Percentiles rank a stretch among this genome's conserved stretches.
phyloP scores from a whole-genome alignment of 2,329 filamentous ascomycete species.

The Neonectria faginata region DNA sequence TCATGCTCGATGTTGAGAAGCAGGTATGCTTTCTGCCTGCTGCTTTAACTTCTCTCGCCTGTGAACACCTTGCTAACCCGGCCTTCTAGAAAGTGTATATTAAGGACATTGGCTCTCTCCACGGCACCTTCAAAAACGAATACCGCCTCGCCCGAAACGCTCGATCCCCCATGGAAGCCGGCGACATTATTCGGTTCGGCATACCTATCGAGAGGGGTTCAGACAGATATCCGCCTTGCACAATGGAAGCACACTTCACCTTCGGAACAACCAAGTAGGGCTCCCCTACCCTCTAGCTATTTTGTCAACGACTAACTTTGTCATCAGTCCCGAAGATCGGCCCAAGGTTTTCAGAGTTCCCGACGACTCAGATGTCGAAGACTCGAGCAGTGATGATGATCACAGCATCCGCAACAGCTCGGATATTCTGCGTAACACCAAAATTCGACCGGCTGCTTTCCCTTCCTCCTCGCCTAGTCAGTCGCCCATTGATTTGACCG shows the following conservation, averaged over 20 bases:
- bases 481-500: constrained; percentile 40
- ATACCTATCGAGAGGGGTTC: constrained; percentile 50
- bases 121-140: constrained; percentile 63
- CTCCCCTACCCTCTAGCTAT: not conserved
- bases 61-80: constrained; percentile 35
- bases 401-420: constrained; percentile 42
- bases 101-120: constrained; percentile 62
- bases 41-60: constrained; percentile 3
- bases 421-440: constrained; percentile 45
- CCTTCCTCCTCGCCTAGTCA: constrained; percentile 18
- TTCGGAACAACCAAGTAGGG: constrained; percentile 45
- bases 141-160: constrained; percentile 36
- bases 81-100: constrained; percentile 56
- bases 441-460: constrained; percentile 42
- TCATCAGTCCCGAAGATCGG: constrained; percentile 42
- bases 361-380: constrained; percentile 54
- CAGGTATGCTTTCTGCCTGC: constrained; percentile 54
- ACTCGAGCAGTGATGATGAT: constrained; percentile 45
- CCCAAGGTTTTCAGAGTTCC: constrained; percentile 56
- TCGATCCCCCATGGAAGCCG: constrained; percentile 37
- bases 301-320: constrained; percentile 29
- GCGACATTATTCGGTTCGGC: constrained; percentile 53
- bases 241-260: constrained; percentile 50
- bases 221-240: constrained; percentile 53
- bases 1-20: constrained; percentile 57